Conservation (phyloP, 2,329 filamentous ascomycete species). For the Aspergillus piperis region DNA sequence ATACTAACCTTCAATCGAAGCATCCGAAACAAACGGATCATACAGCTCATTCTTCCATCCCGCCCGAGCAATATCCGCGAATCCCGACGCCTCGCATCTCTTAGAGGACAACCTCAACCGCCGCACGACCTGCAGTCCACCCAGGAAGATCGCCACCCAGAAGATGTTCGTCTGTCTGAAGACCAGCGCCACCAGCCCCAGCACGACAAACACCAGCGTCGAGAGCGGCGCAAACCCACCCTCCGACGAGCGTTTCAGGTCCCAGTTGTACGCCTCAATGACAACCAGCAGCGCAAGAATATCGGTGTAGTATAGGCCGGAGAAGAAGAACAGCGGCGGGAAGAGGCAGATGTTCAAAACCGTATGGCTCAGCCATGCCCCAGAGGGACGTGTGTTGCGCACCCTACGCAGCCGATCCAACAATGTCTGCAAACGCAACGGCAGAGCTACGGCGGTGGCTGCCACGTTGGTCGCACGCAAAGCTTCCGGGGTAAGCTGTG, state of each 20-base stretch:
- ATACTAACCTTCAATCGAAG: constrained; percentile 51
- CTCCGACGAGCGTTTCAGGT: constrained; percentile 39
- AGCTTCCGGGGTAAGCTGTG: constrained; percentile 34
- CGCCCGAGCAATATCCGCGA: constrained; percentile 32
- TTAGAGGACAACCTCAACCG: constrained; percentile 33
- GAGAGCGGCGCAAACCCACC: constrained; percentile 24
- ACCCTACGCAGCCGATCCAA: constrained; percentile 50
- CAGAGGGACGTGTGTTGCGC: constrained; percentile 31
- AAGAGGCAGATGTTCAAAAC: constrained; percentile 82
- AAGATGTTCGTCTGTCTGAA: constrained; percentile 97
- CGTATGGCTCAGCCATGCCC: constrained; percentile 40
- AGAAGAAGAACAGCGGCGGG: constrained; percentile 93
- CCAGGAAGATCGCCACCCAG: constrained; percentile 68
- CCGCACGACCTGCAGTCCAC: constrained; percentile 46
- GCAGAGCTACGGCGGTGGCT: constrained; percentile 38
- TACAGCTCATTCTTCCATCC: constrained; percentile 48
- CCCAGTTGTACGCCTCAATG: constrained; percentile 64
- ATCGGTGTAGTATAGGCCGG: constrained; percentile 92
- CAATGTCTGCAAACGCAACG: constrained; percentile 55
- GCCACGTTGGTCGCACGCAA: constrained; percentile 43
- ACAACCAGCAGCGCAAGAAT: constrained; percentile 77
- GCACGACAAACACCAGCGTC: constrained; percentile 47
- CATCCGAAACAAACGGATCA: constrained; percentile 52
- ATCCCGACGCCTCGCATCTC: constrained; percentile 28
- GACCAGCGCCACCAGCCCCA: constrained; percentile 67